phyloP scores from a whole-genome alignment of 1,284 basidiomycete genomes.

The Gomphus bonarii region DNA sequence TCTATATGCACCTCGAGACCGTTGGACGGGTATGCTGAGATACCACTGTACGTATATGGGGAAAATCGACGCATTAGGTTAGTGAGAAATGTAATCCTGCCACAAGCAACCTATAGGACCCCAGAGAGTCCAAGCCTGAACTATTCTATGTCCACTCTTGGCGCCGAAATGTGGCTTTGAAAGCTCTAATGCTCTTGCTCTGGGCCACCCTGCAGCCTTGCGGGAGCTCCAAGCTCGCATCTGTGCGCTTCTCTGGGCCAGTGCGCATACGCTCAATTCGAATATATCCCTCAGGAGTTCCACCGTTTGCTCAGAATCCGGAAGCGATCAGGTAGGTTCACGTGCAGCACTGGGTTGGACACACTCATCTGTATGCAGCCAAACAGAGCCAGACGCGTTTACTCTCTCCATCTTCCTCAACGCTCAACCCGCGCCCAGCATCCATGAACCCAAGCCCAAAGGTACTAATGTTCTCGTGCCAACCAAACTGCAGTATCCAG shows the following conservation, averaged over 20 bases:
- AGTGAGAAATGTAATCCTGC: no score
- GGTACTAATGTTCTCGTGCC: conserved; percentile 63
- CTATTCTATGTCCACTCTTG: no score
- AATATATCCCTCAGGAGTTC: conserved; percentile 49
- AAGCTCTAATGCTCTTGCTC: conserved; percentile 41
- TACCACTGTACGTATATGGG: no score
- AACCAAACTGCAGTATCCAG: conserved; percentile 59
- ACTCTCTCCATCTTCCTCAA: conserved; percentile 67
- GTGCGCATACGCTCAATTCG: conserved; percentile 52
- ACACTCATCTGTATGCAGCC: conserved; percentile 27
- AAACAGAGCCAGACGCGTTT: conserved; percentile 62
- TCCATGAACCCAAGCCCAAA: conserved; percentile 30
- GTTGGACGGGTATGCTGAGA: no score
- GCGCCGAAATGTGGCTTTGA: no score
- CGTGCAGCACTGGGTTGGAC: neutral
- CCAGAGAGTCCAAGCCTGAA: no score
- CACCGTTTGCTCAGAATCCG: conserved; percentile 48
- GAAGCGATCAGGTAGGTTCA: conserved; percentile 49
- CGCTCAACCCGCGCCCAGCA: conserved; percentile 28
- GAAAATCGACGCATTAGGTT: no score
- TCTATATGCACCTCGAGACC: no score
- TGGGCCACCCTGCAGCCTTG: conserved; percentile 58
- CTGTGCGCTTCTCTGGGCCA: conserved; percentile 52
- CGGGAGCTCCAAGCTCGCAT: conserved; percentile 46
- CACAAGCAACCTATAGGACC: no score